These are phyloP conservation scores for Saitozyma sp. DNA, from an alignment of 768 basidiomycete genomes.

Conservation along the genomic window DNA sequence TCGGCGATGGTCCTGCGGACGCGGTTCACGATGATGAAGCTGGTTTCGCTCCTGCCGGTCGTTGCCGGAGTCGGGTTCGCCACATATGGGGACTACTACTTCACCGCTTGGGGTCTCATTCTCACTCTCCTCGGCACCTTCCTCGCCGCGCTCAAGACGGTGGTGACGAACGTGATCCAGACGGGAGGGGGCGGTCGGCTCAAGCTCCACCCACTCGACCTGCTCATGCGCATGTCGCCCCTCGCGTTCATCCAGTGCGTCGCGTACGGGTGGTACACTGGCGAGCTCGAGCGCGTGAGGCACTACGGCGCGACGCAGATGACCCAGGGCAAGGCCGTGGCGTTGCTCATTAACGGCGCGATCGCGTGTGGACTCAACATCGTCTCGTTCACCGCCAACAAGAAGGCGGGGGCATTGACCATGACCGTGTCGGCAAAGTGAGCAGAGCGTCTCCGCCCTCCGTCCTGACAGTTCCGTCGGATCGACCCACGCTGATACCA, in stretches of 20 bases:
- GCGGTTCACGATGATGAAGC: slow-evolving; percentile 63
- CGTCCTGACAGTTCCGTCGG: background rate
- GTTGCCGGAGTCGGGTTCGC: slow-evolving; percentile 88
- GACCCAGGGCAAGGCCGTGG: slow-evolving; percentile 57
- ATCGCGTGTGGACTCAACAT: slow-evolving; percentile 93
- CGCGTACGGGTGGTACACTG: slow-evolving; percentile 70
- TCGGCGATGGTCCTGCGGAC: slow-evolving; percentile 68
- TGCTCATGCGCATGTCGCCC: slow-evolving; percentile 85
- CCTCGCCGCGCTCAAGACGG: slow-evolving; percentile 89
- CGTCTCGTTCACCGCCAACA: slow-evolving; percentile 94
- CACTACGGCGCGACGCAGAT: slow-evolving; percentile 58
- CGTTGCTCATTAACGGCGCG: slow-evolving; percentile 72
- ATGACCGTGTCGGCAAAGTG: slow-evolving; percentile 53
- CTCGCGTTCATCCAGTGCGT: slow-evolving; percentile 87
- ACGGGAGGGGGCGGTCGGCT: slow-evolving; percentile 53
- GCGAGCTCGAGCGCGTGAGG: slow-evolving; percentile 71
- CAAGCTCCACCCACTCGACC: slow-evolving; percentile 70
- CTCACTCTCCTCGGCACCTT: slow-evolving; percentile 87
- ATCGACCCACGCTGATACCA: slow-evolving; percentile 8
- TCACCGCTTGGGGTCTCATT: slow-evolving; percentile 77
- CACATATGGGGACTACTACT: slow-evolving; percentile 94
- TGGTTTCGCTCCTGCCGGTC: slow-evolving; percentile 77
- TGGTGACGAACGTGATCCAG: slow-evolving; percentile 74
- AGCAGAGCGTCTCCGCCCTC: slow-evolving; percentile 3
- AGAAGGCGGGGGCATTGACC: slow-evolving; percentile 70